A percentile compares a stretch with the other conserved stretches of the same genome.
Evolutionary conservation across 441 rosid species (phyloP).

Genomic region (Breynia disticha): DNA sequence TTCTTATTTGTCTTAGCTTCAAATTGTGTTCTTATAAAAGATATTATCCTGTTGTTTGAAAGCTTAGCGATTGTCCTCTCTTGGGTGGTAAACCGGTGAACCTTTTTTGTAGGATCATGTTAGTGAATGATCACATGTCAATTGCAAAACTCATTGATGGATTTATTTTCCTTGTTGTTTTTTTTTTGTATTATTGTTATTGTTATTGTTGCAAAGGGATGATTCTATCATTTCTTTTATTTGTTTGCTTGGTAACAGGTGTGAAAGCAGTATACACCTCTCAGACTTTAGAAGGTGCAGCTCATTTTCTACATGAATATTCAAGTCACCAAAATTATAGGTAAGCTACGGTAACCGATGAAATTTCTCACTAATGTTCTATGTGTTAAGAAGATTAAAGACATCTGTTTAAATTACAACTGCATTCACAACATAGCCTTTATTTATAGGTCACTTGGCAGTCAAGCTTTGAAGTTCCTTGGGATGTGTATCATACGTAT

Average conservation of each 20-base stretch:
- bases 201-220: too few relatives aligned
- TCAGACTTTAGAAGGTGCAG: slow-evolving; percentile 52
- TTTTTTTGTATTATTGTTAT: too few relatives aligned
- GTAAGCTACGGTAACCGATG: slow-evolving; percentile 24
- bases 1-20: slow-evolving; percentile 1
- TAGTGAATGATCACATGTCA: background rate
- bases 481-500: too few relatives aligned
- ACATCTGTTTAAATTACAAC: background rate
- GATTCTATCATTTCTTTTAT: slow-evolving; percentile 6
- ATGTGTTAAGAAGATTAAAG: background rate
- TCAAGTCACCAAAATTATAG: slow-evolving; percentile 40
- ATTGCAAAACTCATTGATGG: too few relatives aligned
- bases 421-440: background rate
- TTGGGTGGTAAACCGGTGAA: too few relatives aligned
- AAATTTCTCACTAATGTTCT: background rate
- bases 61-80: background rate
- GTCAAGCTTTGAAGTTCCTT: too few relatives aligned
- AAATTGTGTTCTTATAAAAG: background rate
- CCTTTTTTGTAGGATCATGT: background rate
- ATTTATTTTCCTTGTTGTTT: too few relatives aligned
- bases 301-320: slow-evolving; percentile 50
- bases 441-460: too few relatives aligned
- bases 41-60: background rate
- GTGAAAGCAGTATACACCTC: slow-evolving; percentile 71
- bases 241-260: slow-evolving; percentile 30